Evolutionary conservation across 2,329 filamentous ascomycete genomes (phyloP).

Genomic region (Colletotrichum magnum): DNA sequence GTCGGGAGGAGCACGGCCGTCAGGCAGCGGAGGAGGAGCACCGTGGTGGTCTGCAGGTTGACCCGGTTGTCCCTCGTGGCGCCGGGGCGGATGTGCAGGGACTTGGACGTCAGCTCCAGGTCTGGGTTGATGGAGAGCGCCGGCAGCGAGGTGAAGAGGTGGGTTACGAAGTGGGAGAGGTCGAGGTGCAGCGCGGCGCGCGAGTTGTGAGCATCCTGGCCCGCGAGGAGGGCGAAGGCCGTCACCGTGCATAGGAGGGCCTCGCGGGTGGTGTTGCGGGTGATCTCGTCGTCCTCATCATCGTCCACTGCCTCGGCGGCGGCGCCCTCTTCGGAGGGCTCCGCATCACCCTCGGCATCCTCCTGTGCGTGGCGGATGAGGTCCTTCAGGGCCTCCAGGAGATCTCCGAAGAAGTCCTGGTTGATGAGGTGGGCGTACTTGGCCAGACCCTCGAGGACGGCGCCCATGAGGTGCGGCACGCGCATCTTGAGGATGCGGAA

Average conservation of each 20-base stretch:
- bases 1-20: conserved; percentile 84
- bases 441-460: conserved; percentile 92
- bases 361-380: conserved; percentile 83
- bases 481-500: conserved; percentile 93
- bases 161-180: conserved; percentile 93
- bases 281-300: conserved; percentile 62
- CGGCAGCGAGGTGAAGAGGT: conserved; percentile 90
- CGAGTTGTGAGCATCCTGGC: conserved; percentile 91
- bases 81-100: conserved; percentile 72
- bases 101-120: conserved; percentile 84
- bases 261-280: conserved; percentile 86
- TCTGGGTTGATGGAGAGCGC: conserved; percentile 85
- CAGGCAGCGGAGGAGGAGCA: conserved; percentile 89
- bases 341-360: conserved; percentile 59
- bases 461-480: conserved; percentile 90
- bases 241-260: conserved; percentile 95
- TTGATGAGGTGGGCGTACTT: conserved; percentile 98
- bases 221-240: conserved; percentile 94
- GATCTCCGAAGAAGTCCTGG: conserved; percentile 97
- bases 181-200: conserved; percentile 88
- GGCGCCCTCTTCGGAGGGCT: conserved; percentile 54
- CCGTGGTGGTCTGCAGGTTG: conserved; percentile 95
- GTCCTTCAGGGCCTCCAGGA: conserved; percentile 94
- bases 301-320: conserved; percentile 55
- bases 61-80: conserved; percentile 65